Evolutionary conservation across 2,329 filamentous ascomycete species (phyloP).

Genomic region (Venturiaceae sp.): DNA sequence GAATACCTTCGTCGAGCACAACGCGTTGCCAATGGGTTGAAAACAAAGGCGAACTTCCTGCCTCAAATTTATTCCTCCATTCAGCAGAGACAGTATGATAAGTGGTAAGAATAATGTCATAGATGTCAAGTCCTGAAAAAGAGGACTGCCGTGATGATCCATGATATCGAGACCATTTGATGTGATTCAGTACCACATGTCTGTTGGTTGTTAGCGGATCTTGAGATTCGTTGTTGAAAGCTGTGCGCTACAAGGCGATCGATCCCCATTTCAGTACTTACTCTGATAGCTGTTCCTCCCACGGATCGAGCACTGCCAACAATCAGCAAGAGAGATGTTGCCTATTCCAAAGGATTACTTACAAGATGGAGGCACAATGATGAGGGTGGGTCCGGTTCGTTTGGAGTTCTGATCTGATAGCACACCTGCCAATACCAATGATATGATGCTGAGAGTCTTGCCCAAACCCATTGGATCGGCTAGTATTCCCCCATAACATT

Average conservation of each 20-base stretch:
- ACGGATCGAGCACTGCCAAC: slow-evolving; percentile 7
- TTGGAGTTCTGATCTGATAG: slow-evolving; percentile 37
- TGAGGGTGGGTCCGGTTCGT: slow-evolving; percentile 8
- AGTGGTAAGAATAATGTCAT: slow-evolving; percentile 83
- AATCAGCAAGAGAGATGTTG: not conserved
- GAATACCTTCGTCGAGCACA: slow-evolving; percentile 70
- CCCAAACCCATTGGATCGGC: slow-evolving; percentile 43
- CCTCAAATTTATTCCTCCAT: slow-evolving; percentile 41
- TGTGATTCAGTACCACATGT: slow-evolving; percentile 6
- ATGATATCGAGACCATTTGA: slow-evolving; percentile 12
- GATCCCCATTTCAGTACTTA: not conserved
- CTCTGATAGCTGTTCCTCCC: slow-evolving; percentile 10
- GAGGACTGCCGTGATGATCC: not conserved
- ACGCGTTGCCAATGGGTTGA: slow-evolving; percentile 86
- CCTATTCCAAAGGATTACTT: slow-evolving; percentile 2
- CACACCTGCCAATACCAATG: slow-evolving; percentile 60
- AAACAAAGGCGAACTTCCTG: slow-evolving; percentile 46
- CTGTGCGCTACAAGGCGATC: not conserved
- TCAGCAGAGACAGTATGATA: slow-evolving; percentile 83
- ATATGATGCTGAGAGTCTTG: slow-evolving; percentile 64
- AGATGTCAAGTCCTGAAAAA: slow-evolving; percentile 50
- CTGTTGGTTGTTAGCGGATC: not conserved
- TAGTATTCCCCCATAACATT: slow-evolving; percentile 34
- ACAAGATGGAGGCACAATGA: slow-evolving; percentile 13
- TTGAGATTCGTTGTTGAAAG: too few species aligned